A percentile compares a stretch with the other conserved stretches of the same genome.
Conservation (phyloP, 768 basidiomycete genomes). For the Mycena metata region DNA sequence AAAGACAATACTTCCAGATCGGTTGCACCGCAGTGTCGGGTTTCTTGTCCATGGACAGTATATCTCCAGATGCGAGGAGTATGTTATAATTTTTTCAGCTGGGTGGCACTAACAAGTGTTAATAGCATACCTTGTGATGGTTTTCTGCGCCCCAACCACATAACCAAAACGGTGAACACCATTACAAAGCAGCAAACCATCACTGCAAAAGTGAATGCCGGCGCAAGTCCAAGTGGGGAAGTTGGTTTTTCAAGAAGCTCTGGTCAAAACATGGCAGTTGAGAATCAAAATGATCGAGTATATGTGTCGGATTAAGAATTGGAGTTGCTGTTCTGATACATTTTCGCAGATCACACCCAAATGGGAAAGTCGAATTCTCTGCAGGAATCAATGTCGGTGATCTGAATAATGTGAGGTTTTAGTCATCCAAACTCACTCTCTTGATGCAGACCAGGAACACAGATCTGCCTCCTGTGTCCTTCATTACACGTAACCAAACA, state of each 20-base stretch:
- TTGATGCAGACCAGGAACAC: too few species aligned
- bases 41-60: neutral
- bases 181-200: neutral
- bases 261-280: neutral
- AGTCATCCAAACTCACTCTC: too few species aligned
- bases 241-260: neutral
- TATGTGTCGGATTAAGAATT: neutral
- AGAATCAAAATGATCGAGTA: slow-evolving; percentile 15
- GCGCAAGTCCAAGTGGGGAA: neutral
- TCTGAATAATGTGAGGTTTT: neutral
- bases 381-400: slow-evolving; percentile 11
- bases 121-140: too few species aligned
- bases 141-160: neutral
- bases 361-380: slow-evolving; percentile 7
- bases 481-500: slow-evolving; percentile 3
- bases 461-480: neutral
- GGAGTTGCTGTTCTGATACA: slow-evolving; percentile 3
- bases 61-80: slow-evolving; percentile 3
- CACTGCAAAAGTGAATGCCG: neutral
- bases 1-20: neutral
- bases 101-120: too few species aligned
- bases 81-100: neutral
- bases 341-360: neutral
- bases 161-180: neutral
- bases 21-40: slow-evolving; percentile 12